These are phyloP conservation scores for Funneliformis geosporum DNA, from an alignment of 192 early-diverging fungal genomes.

Conservation along the genomic window DNA sequence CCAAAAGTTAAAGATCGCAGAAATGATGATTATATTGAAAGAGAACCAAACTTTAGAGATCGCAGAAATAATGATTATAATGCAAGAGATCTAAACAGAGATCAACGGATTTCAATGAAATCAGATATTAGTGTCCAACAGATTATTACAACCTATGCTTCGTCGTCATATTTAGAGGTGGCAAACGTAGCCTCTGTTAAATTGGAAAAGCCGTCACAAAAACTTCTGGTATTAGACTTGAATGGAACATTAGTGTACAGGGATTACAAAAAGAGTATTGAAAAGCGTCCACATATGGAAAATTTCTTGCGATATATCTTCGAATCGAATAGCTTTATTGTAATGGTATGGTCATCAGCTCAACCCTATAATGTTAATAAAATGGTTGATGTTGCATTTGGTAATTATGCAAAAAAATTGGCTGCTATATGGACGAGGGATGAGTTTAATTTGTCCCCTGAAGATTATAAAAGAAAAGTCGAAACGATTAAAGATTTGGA, in stretches of 20 bases:
- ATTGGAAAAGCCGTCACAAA: conserved; percentile 32
- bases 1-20: too few relatives aligned
- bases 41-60: too few relatives aligned
- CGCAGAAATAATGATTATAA: too few relatives aligned
- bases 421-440: conserved; percentile 62
- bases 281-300: conserved; percentile 51
- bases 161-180: neutral
- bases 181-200: neutral
- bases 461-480: conserved; percentile 45
- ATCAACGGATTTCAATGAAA: neutral
- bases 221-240: conserved; percentile 67
- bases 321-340: conserved; percentile 49
- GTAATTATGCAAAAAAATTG: conserved; percentile 35
- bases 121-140: too few relatives aligned
- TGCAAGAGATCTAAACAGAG: neutral
- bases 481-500: conserved; percentile 66
- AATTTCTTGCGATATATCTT: conserved; percentile 61
- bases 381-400: conserved; percentile 56
- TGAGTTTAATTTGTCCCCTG: conserved; percentile 45
- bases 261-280: neutral
- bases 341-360: conserved; percentile 79
- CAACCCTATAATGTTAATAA: conserved; percentile 51
- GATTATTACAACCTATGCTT: neutral
- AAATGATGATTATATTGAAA: too few relatives aligned
- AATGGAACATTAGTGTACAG: conserved; percentile 70